Percentiles rank a stretch among this genome's conserved stretches.
Evolutionary conservation across 495 filamentous ascomycete species (phyloP).

Genomic region (Neurospora sp.): DNA sequence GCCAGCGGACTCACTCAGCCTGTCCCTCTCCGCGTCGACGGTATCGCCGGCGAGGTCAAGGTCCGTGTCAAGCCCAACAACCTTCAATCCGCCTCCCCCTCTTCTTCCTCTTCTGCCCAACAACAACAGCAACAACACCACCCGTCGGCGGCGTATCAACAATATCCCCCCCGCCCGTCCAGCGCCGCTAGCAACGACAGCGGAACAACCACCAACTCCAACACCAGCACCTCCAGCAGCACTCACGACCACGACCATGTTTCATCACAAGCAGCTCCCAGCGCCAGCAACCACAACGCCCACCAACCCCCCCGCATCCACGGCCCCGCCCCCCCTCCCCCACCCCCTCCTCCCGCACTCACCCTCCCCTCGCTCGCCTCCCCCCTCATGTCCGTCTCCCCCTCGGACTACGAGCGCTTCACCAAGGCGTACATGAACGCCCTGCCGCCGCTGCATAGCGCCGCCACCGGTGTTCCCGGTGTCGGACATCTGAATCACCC

Average conservation of each 20-base stretch:
- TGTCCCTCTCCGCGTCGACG: conserved; percentile 31
- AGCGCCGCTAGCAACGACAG: not conserved
- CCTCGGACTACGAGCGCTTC: not conserved
- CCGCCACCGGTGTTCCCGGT: not conserved
- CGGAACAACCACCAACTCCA: not conserved
- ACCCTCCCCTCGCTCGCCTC: conserved; percentile 10
- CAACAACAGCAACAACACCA: not conserved
- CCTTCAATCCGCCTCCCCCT: not conserved
- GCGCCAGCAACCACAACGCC: not conserved
- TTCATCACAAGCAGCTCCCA: not conserved
- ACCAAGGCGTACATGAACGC: conserved; percentile 7
- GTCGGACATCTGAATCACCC: not conserved
- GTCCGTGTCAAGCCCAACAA: conserved; percentile 21
- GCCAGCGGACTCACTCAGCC: conserved; percentile 1
- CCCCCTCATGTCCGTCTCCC: not conserved
- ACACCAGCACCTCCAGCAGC: not conserved
- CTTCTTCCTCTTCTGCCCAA: not conserved
- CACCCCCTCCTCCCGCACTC: not conserved
- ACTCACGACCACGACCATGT: not conserved
- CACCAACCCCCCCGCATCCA: not conserved
- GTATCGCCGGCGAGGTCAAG: conserved; percentile 34
- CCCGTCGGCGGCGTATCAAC: not conserved
- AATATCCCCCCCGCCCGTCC: not conserved
- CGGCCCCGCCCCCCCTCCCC: not conserved
- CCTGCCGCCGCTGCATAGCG: conserved; percentile 11